These are phyloP conservation scores for Bipolaris cookei DNA, from an alignment of 2,329 filamentous ascomycete species.

Conservation along the genomic window DNA sequence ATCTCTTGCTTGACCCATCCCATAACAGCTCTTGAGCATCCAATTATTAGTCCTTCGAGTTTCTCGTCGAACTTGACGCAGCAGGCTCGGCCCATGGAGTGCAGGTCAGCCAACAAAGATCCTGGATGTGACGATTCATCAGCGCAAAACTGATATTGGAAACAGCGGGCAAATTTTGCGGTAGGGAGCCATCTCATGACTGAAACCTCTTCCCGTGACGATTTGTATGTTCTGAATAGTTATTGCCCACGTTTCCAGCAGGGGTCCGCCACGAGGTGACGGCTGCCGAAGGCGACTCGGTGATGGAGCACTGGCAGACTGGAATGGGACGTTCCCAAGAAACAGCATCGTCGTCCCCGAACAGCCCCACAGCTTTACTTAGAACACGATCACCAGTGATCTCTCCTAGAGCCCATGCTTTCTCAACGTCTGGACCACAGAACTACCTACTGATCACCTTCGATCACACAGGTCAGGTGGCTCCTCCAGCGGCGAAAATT, in stretches of 20 bases:
- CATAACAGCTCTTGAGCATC: not conserved
- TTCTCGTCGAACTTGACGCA: not conserved
- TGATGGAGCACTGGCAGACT: not conserved
- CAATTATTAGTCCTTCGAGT: not conserved
- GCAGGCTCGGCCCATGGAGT: not conserved
- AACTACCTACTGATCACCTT: conserved; percentile 61
- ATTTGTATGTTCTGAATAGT: not conserved
- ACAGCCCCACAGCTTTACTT: not conserved
- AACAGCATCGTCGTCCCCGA: not conserved
- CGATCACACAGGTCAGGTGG: conserved; percentile 90
- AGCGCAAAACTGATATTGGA: not conserved
- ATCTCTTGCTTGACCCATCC: not conserved
- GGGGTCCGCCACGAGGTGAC: not conserved
- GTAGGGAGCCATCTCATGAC: not conserved
- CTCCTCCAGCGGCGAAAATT: conserved; percentile 93
- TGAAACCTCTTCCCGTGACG: not conserved
- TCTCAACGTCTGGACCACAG: conserved; percentile 38
- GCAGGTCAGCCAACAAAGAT: not conserved
- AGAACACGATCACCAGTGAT: conserved; percentile 32
- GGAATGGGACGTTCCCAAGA: not conserved
- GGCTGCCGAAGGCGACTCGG: not conserved
- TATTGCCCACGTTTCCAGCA: not conserved
- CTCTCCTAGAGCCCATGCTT: conserved; percentile 40
- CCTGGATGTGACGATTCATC: not conserved
- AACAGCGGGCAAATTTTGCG: not conserved